Percentiles rank a stretch among this genome's conserved stretches.
phyloP scores from a whole-genome alignment of 108 stramenopile genomes.

The Fragilariopsis cylindrus region DNA sequence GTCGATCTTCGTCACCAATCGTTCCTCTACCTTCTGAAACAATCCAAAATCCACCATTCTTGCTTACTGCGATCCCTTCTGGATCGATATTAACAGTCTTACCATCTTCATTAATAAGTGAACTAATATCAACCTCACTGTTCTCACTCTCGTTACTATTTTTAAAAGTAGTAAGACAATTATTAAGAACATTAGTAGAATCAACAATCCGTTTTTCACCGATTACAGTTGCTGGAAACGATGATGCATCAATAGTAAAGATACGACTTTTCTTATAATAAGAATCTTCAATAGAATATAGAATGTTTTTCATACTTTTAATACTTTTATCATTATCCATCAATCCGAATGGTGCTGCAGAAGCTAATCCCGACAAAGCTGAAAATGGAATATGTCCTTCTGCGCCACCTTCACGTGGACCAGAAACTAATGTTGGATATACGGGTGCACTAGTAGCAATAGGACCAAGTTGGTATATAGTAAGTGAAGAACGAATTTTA shows the following conservation, averaged over 20 bases:
- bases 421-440: slow-evolving; percentile 55
- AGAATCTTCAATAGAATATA: slow-evolving; percentile 62
- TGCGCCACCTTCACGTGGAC: slow-evolving; percentile 5
- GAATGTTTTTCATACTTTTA: background rate
- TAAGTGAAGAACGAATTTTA: slow-evolving; percentile 42
- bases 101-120: slow-evolving; percentile 52
- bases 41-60: slow-evolving; percentile 51
- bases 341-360: background rate
- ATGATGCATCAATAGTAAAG: slow-evolving; percentile 50
- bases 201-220: slow-evolving; percentile 43
- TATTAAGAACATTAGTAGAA: slow-evolving; percentile 36
- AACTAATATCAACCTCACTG: background rate
- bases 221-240: slow-evolving; percentile 29
- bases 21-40: slow-evolving; percentile 72
- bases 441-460: slow-evolving; percentile 10
- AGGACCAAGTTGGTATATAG: slow-evolving; percentile 40
- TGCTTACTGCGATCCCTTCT: slow-evolving; percentile 62
- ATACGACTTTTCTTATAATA: slow-evolving; percentile 55
- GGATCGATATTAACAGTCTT: slow-evolving; percentile 71
- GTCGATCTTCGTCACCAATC: slow-evolving; percentile 39
- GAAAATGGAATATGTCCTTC: slow-evolving; percentile 48
- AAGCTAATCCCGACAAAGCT: slow-evolving; percentile 57
- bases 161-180: background rate
- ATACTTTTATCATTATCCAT: background rate
- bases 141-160: slow-evolving; percentile 14